phyloP scores from a whole-genome alignment of 495 filamentous ascomycete genomes.

The Neurospora sp. region DNA sequence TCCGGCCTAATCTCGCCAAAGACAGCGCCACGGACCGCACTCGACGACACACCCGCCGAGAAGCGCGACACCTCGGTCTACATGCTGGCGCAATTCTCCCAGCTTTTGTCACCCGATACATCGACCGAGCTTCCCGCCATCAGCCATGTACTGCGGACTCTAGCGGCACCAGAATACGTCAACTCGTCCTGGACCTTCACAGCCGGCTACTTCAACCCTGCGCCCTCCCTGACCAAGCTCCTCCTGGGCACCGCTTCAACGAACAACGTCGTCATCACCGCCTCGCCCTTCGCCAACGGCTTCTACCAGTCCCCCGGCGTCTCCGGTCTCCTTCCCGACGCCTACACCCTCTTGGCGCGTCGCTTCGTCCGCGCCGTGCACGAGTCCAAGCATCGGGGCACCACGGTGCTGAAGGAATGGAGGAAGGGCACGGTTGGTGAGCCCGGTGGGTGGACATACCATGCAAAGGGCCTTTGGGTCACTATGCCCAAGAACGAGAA shows the following conservation, averaged over 20 bases:
- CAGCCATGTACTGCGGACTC: constrained; percentile 55
- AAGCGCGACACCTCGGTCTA: constrained; percentile 66
- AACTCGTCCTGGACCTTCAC: constrained; percentile 87
- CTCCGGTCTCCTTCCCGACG: constrained; percentile 79
- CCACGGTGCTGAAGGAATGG: constrained; percentile 82
- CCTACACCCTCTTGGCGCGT: constrained; percentile 79
- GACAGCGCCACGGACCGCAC: constrained; percentile 8
- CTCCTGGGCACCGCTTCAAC: constrained; percentile 59
- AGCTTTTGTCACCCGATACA: constrained; percentile 63
- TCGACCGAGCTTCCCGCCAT: constrained; percentile 85
- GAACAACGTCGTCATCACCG: constrained; percentile 76
- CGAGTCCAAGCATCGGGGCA: constrained; percentile 43
- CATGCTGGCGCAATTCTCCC: constrained; percentile 75
- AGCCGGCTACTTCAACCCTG: constrained; percentile 96
- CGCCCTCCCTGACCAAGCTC: constrained; percentile 65
- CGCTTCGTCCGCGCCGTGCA: constrained; percentile 68
- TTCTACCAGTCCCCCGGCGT: constrained; percentile 87
- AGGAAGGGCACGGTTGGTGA: constrained; percentile 68
- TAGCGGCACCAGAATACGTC: constrained; percentile 49
- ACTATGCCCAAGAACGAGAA: constrained; percentile 50
- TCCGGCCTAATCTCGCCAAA: constrained; percentile 48
- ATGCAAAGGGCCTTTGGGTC: constrained; percentile 95
- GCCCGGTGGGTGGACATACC: constrained; percentile 88
- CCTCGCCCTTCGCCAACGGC: constrained; percentile 90
- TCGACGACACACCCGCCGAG: constrained; percentile 7